These are phyloP conservation scores for Syzygium aqueum DNA, from an alignment of 345 rosid genomes.

Conservation along the genomic window DNA sequence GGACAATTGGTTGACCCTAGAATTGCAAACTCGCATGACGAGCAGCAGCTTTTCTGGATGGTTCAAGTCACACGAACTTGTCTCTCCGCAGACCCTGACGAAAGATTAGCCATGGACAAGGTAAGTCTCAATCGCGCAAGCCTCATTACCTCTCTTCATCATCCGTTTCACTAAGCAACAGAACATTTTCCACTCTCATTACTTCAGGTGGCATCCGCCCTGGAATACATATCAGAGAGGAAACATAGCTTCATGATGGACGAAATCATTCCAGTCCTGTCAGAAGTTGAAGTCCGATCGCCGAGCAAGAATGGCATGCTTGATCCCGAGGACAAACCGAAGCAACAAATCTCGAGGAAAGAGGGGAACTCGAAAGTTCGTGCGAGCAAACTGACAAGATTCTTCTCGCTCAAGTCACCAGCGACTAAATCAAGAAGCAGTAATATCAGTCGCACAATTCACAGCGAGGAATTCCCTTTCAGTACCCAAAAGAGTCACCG, in stretches of 20 bases:
- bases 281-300: not conserved
- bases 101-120: slow-evolving; percentile 23
- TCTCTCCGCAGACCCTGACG: slow-evolving; percentile 13
- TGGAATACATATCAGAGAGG: slow-evolving; percentile 18
- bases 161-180: not conserved
- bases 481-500: not conserved
- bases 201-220: slow-evolving; percentile 18
- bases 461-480: not conserved
- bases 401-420: not conserved
- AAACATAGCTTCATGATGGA: not conserved
- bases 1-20: slow-evolving; percentile 13
- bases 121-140: slow-evolving; percentile 4
- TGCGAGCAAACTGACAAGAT: not conserved
- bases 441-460: not conserved
- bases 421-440: not conserved
- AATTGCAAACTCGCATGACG: slow-evolving; percentile 10
- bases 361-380: not conserved
- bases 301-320: fast-evolving
- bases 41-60: slow-evolving; percentile 23
- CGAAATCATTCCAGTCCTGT: not conserved
- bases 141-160: too few species aligned
- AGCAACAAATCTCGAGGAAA: not conserved
- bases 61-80: slow-evolving; percentile 18
- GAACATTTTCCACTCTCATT: not conserved
- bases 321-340: not conserved